Evolutionary conservation across 768 basidiomycete species (phyloP).

Genomic region (Epithele typhae): DNA sequence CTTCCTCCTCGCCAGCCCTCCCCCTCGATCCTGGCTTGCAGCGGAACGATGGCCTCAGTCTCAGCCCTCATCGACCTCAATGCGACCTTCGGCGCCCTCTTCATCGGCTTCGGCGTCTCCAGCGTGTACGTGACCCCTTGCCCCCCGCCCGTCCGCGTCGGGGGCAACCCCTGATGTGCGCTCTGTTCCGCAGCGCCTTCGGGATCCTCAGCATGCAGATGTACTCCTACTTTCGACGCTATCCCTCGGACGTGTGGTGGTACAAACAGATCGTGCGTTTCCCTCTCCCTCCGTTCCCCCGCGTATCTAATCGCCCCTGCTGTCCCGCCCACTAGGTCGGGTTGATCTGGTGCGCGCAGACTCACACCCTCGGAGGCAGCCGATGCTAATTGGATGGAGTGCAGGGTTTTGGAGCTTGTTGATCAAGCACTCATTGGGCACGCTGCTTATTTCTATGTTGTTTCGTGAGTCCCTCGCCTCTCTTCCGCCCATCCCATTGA

Average conservation of each 20-base stretch:
- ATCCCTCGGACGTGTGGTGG: conserved; percentile 45
- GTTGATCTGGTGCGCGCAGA: conserved; percentile 29
- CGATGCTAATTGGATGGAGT: not conserved
- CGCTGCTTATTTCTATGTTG: conserved; percentile 47
- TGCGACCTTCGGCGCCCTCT: conserved; percentile 54
- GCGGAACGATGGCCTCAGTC: conserved; percentile 7
- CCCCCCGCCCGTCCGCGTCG: not conserved
- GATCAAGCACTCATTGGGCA: conserved; percentile 53
- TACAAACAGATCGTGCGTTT: conserved; percentile 50
- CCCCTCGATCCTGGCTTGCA: no score
- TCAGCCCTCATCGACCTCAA: conserved; percentile 11
- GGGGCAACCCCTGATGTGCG: conserved; percentile 20
- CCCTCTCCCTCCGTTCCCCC: not conserved
- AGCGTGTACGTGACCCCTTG: conserved; percentile 21
- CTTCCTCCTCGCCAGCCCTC: not conserved
- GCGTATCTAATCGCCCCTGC: not conserved
- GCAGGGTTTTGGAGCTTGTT: conserved; percentile 42
- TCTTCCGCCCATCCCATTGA: no score
- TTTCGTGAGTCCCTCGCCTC: conserved; percentile 34
- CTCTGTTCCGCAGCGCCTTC: conserved; percentile 34
- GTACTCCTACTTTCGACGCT: conserved; percentile 51
- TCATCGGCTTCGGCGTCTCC: conserved; percentile 55
- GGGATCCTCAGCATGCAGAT: conserved; percentile 54
- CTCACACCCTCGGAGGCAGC: not conserved
- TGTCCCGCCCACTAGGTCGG: conserved; percentile 23